Percentiles rank a stretch among this genome's conserved stretches.
phyloP scores from a whole-genome alignment of 2,329 filamentous ascomycete genomes.

The Phaeophleospora eucalypticola region DNA sequence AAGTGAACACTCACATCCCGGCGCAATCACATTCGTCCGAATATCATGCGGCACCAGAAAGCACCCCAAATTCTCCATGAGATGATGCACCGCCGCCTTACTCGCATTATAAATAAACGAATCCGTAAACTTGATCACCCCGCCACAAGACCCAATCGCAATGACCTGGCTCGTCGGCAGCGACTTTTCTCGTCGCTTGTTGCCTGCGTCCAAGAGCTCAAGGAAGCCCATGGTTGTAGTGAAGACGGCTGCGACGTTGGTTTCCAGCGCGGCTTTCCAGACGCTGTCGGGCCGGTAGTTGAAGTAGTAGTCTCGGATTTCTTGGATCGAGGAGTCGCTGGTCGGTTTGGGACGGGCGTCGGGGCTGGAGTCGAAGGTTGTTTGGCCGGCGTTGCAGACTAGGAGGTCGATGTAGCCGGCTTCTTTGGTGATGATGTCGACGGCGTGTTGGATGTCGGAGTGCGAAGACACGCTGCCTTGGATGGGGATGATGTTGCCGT shows the following conservation, averaged over 20 bases:
- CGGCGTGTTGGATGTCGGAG: conserved; percentile 39
- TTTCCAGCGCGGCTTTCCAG: conserved; percentile 39
- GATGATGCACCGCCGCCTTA: conserved; percentile 42
- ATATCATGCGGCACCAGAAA: conserved; percentile 44
- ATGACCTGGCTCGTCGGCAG: conserved; percentile 45
- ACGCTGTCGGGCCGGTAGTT: conserved; percentile 44
- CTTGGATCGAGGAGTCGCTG: conserved; percentile 22
- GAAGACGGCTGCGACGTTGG: conserved; percentile 45
- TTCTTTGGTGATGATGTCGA: conserved; percentile 40
- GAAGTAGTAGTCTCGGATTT: conserved; percentile 36
- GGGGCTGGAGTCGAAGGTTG: conserved; percentile 27
- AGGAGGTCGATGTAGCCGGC: conserved; percentile 49
- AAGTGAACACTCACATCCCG: conserved; percentile 28
- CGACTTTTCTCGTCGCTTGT: conserved; percentile 37
- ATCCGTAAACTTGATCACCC: conserved; percentile 21
- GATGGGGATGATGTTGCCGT: conserved; percentile 40
- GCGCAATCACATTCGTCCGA: conserved; percentile 45
- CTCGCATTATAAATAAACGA: conserved; percentile 29
- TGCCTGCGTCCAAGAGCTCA: conserved; percentile 43
- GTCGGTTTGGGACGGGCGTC: conserved; percentile 41
- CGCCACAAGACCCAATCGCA: conserved; percentile 41
- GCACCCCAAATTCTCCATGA: conserved; percentile 44
- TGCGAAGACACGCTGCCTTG: conserved; percentile 43
- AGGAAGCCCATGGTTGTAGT: conserved; percentile 44
- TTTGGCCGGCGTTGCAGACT: conserved; percentile 48